Base-by-base conservation (phyloP, 768 basidiomycete genomes). In the Cystobasidium tubakii region DNA sequence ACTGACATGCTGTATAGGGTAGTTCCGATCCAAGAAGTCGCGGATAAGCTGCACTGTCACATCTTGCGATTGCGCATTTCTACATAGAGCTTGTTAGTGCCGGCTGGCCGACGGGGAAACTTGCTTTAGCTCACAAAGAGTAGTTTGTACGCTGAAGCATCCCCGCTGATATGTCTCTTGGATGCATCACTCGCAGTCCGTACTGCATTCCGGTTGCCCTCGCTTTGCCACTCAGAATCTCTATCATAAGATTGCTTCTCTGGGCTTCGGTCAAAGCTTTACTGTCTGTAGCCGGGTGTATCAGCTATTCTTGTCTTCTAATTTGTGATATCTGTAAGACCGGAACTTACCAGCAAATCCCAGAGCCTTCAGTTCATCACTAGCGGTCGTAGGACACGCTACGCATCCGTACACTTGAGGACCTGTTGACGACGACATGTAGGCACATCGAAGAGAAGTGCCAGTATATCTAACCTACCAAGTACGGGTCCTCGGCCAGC, bases 391-490 rank as follows among this genome's bases (percentile, higher is more conserved):
- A 1, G 92, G 90, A 78, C 95, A 98, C 79, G 92, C 97, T 0
- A 96, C 94, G 29, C 95, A 87, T 7, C 90, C 95, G 79, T 99
- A 98, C 0, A 99, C 96, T 74, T 98, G 86, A 0, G 96, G 96
- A 0, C 83, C 83, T 83, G 75, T 33, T 34, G 23, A 12, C 0
- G 10, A 7, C 15, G 12, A n/a, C 4, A 1, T 2, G 17, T 27
- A 70, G 1, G 15, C 0, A 1, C n/a, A 44, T 15, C 23, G 7
- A 19, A 27, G 46, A n/a, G 25, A 1, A 29, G 17, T n/a, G 21
- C 27, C 21, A 21, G 10, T 6, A n/a, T 0, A 0, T 19, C 15
- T 21, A 15, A 76, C 82, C 42, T 29, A 82, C 94, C 95, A 0
- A 99, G 84, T 0, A 95, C 95, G 25, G 95, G 96, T 0, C 96